Base-by-base conservation (phyloP, 2,329 filamentous ascomycete species). In the Leptographium lundbergii region DNA sequence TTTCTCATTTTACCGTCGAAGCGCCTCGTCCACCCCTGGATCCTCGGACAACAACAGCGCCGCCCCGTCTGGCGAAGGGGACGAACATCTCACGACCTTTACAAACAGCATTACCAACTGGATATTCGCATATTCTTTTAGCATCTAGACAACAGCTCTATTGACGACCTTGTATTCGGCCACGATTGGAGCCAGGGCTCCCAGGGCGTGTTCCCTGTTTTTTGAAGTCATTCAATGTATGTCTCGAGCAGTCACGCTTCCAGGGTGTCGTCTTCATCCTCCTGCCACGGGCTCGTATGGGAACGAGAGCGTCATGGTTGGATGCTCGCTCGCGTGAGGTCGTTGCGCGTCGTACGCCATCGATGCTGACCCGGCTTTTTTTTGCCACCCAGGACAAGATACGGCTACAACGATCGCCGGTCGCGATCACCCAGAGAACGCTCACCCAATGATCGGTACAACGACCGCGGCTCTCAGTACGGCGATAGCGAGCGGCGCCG, bases 401-500 rank as follows among this genome's bases (percentile, higher is more conserved):
- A 82, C 68, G 71, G 72, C 68, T 78, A 85, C 68, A 76, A 78
- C 69, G 80, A 82, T 68, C 81, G 78, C 69, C 81, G 77, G 72
- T 86, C 82, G 63, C 79, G 83, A 69, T 87, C 80, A 66, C 52
- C 62, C 4, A 78, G 86, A 67, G 86, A 89, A 67, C 80, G 87
- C 64, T 89, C 86, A 29, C 85, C 86, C 56, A 29, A n/a, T 22
- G 82, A 84, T 64, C 81, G 85, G 61, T 89, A 79, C 61, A 70
- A 68, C 61, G 78, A 83, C 62, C 74, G 80, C 59, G 72, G 70
- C 25, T 75, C 77, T 10, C 76, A 80, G 63, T 83, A 81, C 63
- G 73, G 75, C 65, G 81, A 89, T 66, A 77, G 78, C 63, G 88
- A 91, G 68, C 81, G 87, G 62, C 82, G 89, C 59, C 82, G 86